Base-by-base conservation (phyloP, 2,329 filamentous ascomycete genomes). In the Helotiales sp. region DNA sequence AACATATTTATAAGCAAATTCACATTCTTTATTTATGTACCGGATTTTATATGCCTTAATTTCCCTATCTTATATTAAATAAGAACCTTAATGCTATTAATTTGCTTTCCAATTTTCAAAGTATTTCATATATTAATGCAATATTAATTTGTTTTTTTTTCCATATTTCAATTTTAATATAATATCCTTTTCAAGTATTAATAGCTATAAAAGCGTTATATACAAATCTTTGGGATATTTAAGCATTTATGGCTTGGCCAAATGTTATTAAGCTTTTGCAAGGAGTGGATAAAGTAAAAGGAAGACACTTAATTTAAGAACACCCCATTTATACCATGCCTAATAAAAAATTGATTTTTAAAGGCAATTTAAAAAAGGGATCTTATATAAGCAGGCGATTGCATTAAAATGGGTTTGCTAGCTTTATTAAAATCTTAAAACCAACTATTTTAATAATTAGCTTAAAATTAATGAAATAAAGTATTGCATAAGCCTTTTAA, bases 251-350 rank as follows among this genome's bases (percentile, higher is more conserved):
- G 54, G 22, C 24, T 32, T 24, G 22, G 61, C 54, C 28, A 49
- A 63, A 34, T 63, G 54, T 26, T 49, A 32, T 58, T 60, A 59
- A 54, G 61, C 61, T 37, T 69, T 64, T 57, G 47, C 60, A 34
- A 66, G 45, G n/a, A 69, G 52, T 20, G 61, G 67, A 67, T 69
- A 57, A 64, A 69, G 64, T 40, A 55, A 60, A 58, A 67, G 63
- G 43, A 67, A 69, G 47, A 69, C 61, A 55, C 61, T 26, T 24
- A 69, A 47, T 49, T 69, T 40, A 28, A 54, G 50, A 54, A 54
- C 50, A 54, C 50, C 50, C 50, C 15, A 54, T 54, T 54, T 15
- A 54, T 54, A 54, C 28, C 26, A 28, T 54, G 28, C 15, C 26
- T 54, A 54, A 54, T 4, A 8, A 52, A 52, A 24, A 30, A 52